These are phyloP conservation scores for Penicillium simplicissimum DNA, from an alignment of 495 filamentous ascomycete genomes.

Conservation along the genomic window DNA sequence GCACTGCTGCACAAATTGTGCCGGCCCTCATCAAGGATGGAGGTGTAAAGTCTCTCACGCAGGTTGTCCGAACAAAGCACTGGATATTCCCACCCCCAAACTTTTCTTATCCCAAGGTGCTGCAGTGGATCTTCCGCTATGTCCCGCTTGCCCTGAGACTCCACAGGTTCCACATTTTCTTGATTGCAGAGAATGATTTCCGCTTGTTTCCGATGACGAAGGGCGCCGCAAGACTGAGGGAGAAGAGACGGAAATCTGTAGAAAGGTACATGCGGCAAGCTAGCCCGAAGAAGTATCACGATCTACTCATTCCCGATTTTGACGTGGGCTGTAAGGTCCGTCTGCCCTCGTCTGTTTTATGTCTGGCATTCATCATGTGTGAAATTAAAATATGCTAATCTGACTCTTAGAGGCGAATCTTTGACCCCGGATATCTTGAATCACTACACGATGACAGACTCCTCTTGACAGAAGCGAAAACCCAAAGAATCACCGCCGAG, in stretches of 20 bases:
- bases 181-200: conserved; percentile 37
- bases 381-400: not conserved
- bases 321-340: conserved; percentile 54
- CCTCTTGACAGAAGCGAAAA: conserved; percentile 39
- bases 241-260: conserved; percentile 31
- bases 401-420: conserved; percentile 39
- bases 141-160: conserved; percentile 27
- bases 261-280: conserved; percentile 45
- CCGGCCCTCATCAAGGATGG: conserved; percentile 34
- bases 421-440: conserved; percentile 29
- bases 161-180: conserved; percentile 27
- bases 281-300: conserved; percentile 55
- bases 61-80: conserved; percentile 34
- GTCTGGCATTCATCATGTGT: not conserved
- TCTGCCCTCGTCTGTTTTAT: not conserved
- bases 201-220: conserved; percentile 35
- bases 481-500: conserved; percentile 18
- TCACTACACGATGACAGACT: conserved; percentile 33
- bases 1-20: conserved; percentile 49
- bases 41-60: conserved; percentile 23
- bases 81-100: conserved; percentile 27
- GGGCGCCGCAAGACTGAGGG: conserved; percentile 30
- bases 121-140: conserved; percentile 30
- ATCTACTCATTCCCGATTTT: conserved; percentile 54
- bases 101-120: conserved; percentile 16